Evolutionary conservation across 805 yeast genomes (phyloP), one percentile per base, ranked within the genome.

Genomic region (Barnettozyma populi): DNA sequence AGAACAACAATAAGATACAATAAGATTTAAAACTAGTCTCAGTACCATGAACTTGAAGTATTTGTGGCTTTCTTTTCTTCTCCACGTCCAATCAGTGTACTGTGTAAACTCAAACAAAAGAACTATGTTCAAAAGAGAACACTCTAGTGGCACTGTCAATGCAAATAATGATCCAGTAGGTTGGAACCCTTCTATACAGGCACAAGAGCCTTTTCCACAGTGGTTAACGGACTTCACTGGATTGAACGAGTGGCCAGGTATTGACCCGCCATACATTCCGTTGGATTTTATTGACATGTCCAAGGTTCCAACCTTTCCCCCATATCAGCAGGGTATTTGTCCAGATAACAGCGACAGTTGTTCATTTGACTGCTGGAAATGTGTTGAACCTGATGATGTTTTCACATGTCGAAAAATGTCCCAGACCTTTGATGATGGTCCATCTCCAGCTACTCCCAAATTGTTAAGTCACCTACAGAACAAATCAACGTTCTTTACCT

Each of bases 381-480:
- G 97, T 67, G 79, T 82, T 24, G 78, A 81, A 21, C 75, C 69
- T 34, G 94, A 86, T 64, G 98, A 90, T 61, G 80, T 86, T 5
- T 75, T 70, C 56, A 78, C 92, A 0, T 90, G 97, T 63, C 78
- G 82, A 2, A 69, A 71, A 41, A 69, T 92, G 35, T 79, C 90
- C 0, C 98, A 92, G 67, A 84, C 95, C 0, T 92, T 92, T 66
- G 99, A 92, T 63, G 98, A 92, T 63, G 98, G 99, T 0, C 99
- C 99, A 1, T 76, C 90, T 0, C 79, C 79, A 0, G 74, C 79
- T 20, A 90, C 97, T 0, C 69, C 76, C 4, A 72, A 71, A 38
- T 71, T 92, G 27, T 63, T 90, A 21, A 66, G 71, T 4, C 66
- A 71, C n/a, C 66, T 90, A 53, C 64, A 69, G 7, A 68, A 68